Percentiles rank a stretch among this genome's conserved stretches.
Conservation (phyloP, 139 green algal species). For the Marvania coccoides region DNA sequence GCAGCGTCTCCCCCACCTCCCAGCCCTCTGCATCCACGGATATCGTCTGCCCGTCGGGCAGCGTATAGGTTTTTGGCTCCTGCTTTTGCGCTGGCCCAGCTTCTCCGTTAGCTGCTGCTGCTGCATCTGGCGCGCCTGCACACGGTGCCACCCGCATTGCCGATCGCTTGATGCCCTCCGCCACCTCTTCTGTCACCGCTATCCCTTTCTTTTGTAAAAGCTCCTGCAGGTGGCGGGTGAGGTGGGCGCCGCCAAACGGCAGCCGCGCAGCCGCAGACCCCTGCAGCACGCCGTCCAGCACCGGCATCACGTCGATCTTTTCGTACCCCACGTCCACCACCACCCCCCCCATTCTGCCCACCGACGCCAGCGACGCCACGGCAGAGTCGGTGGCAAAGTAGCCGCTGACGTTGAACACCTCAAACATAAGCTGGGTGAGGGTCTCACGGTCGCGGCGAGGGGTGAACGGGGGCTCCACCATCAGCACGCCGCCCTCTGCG, state of each 20-base stretch:
- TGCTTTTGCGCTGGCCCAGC: not conserved
- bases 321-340: conserved; percentile 78
- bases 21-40: conserved; percentile 15
- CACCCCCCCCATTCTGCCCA: conserved; percentile 61
- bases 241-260: conserved; percentile 44
- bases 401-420: conserved; percentile 61
- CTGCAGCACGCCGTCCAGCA: conserved; percentile 68
- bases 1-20: conserved; percentile 42
- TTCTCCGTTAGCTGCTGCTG: not conserved
- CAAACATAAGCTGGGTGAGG: conserved; percentile 73
- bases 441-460: conserved; percentile 53
- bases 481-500: conserved; percentile 54
- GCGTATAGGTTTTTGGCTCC: conserved; percentile 12
- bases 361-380: conserved; percentile 62
- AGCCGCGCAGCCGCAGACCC: conserved; percentile 34
- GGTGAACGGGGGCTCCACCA: conserved; percentile 63
- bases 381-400: conserved; percentile 60
- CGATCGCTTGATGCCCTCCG: not conserved
- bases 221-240: conserved; percentile 39
- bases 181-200: not conserved
- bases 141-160: not conserved
- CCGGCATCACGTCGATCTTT: conserved; percentile 69
- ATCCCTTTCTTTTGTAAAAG: not conserved
- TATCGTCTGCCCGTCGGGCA: conserved; percentile 55
- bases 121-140: not conserved